Conservation (phyloP, 2,329 filamentous ascomycete genomes). For the Ophiocordyceps australis region DNA sequence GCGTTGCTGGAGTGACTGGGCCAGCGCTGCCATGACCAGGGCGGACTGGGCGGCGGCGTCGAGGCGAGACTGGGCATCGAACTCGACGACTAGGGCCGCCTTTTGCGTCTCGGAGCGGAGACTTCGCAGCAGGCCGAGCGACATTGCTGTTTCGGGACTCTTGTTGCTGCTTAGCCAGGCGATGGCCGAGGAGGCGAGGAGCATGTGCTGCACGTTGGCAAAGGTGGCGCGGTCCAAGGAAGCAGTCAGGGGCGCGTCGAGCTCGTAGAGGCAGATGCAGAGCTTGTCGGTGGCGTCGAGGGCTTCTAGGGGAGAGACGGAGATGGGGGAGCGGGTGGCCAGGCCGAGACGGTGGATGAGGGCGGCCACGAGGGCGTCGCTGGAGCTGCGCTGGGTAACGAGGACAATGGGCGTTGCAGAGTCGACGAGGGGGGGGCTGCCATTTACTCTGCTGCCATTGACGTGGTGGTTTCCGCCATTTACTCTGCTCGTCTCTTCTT, state of each 20-base stretch:
- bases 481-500: background rate
- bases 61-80: constrained; percentile 18
- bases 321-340: constrained; percentile 5
- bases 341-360: constrained; percentile 7
- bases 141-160: constrained; percentile 22
- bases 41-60: constrained; percentile 10
- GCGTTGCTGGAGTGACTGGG: constrained; percentile 5
- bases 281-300: constrained; percentile 4
- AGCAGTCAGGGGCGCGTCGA: constrained; percentile 23
- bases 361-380: constrained; percentile 5
- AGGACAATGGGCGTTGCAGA: constrained; percentile 6
- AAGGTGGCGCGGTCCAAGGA: constrained; percentile 19
- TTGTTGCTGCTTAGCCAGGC: constrained; percentile 19
- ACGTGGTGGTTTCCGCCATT: constrained; percentile 1
- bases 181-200: constrained; percentile 15
- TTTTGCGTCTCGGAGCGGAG: constrained; percentile 27
- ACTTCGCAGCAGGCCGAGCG: constrained; percentile 23
- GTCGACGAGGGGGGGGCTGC: background rate
- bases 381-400: constrained; percentile 6
- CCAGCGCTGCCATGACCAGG: constrained; percentile 12
- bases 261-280: constrained; percentile 23
- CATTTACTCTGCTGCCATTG: background rate
- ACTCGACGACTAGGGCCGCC: constrained; percentile 23
- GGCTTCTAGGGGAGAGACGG: constrained; percentile 5
- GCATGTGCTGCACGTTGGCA: constrained; percentile 13